phyloP scores from a whole-genome alignment of 805 yeast genomes.

The Wickerhamiella vanderwaltii region DNA sequence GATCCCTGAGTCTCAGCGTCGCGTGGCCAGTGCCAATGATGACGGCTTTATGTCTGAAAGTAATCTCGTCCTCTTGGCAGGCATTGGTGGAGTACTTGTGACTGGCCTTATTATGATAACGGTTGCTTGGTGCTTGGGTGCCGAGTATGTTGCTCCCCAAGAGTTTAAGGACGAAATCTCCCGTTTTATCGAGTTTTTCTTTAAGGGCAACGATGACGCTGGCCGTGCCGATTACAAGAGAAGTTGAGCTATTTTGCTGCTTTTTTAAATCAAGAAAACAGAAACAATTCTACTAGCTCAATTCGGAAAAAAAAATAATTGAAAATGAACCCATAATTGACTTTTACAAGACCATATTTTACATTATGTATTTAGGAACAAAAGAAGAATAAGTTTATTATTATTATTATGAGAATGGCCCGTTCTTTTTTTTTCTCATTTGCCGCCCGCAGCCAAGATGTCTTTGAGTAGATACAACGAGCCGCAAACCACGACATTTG shows the following conservation, averaged over 20 bases:
- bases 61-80: constrained; percentile 2
- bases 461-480: constrained; percentile 59
- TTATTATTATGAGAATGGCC: too few species aligned
- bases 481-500: constrained; percentile 46
- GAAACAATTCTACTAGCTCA: too few species aligned
- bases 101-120: constrained; percentile 15
- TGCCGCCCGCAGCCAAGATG: too few species aligned
- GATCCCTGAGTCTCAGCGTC: constrained; percentile 8
- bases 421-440: too few species aligned
- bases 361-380: too few species aligned
- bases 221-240: too few species aligned
- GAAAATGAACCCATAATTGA: too few species aligned
- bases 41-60: not conserved
- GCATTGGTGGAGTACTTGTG: not conserved
- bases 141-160: constrained; percentile 14
- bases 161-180: constrained; percentile 11
- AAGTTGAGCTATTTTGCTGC: too few species aligned
- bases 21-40: not conserved
- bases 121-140: constrained; percentile 17
- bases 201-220: not conserved
- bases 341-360: too few species aligned
- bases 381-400: too few species aligned
- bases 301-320: too few species aligned
- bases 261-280: too few species aligned
- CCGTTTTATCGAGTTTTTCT: constrained; percentile 1